Evolutionary conservation across 495 filamentous ascomycete species (phyloP).

Genomic region (Venustampulla echinocandica): DNA sequence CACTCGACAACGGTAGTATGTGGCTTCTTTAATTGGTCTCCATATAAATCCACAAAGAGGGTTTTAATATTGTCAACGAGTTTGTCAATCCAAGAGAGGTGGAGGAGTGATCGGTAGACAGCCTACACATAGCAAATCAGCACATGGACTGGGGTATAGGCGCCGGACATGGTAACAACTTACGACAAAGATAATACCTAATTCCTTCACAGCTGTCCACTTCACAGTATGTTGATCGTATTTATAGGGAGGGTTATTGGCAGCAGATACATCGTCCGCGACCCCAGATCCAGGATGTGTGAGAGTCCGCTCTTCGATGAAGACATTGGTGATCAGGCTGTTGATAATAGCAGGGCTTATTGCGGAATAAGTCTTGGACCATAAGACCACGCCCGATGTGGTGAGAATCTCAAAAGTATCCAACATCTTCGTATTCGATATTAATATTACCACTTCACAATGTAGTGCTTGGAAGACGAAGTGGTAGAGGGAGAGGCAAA

Average conservation of each 20-base stretch:
- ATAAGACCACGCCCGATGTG: constrained; percentile 91
- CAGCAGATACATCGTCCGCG: constrained; percentile 47
- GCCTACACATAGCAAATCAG: constrained; percentile 48
- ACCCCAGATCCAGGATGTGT: constrained; percentile 49
- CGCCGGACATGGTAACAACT: constrained; percentile 23
- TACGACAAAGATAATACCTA: constrained; percentile 94
- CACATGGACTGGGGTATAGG: background rate
- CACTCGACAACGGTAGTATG: constrained; percentile 67
- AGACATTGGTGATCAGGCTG: constrained; percentile 88
- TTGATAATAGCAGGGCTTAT: constrained; percentile 80
- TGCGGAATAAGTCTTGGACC: constrained; percentile 79
- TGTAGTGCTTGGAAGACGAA: too few relatives aligned
- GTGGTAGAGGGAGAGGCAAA: background rate
- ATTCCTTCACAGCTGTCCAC: constrained; percentile 85
- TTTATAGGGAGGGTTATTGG: constrained; percentile 64
- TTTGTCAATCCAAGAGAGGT: constrained; percentile 94
- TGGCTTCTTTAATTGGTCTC: constrained; percentile 72
- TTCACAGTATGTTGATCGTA: constrained; percentile 92
- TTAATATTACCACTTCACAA: too few relatives aligned
- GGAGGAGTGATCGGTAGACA: constrained; percentile 90
- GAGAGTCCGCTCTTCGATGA: constrained; percentile 84
- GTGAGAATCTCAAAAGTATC: constrained; percentile 94
- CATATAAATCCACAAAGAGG: constrained; percentile 82
- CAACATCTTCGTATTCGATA: constrained; percentile 51
- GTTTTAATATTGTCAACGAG: constrained; percentile 89